These are phyloP conservation scores for Coleophoma eucalyptorum DNA, from an alignment of 2,329 filamentous ascomycete species.

Conservation along the genomic window DNA sequence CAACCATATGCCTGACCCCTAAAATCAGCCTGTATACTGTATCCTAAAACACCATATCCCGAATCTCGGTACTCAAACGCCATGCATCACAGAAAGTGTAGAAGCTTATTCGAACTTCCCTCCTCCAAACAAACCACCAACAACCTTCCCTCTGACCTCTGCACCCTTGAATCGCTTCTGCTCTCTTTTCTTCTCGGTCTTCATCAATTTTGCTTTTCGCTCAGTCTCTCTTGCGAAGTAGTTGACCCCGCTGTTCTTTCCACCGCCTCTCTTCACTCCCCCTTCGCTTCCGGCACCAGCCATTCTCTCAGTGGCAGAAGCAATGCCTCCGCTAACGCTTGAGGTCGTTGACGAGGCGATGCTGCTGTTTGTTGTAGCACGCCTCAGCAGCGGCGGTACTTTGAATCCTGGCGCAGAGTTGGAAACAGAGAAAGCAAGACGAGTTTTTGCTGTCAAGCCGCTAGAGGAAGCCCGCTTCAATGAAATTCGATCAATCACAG, in stretches of 20 bases:
- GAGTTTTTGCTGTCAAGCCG: constrained; percentile 29
- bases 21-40: too few species aligned
- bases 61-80: background rate
- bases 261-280: constrained; percentile 52
- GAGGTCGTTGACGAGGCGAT: constrained; percentile 27
- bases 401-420: constrained; percentile 49
- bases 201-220: constrained; percentile 47
- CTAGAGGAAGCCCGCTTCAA: constrained; percentile 55
- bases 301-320: constrained; percentile 23
- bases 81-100: background rate
- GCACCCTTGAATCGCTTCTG: constrained; percentile 54
- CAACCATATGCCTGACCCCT: too few species aligned
- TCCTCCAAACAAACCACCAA: constrained; percentile 54
- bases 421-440: constrained; percentile 53
- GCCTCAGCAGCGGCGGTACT: constrained; percentile 66
- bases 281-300: constrained; percentile 41
- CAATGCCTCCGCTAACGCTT: constrained; percentile 15
- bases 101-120: constrained; percentile 43
- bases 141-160: constrained; percentile 50
- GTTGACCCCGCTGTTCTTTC: constrained; percentile 57
- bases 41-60: background rate
- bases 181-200: constrained; percentile 55
- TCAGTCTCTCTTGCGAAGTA: constrained; percentile 58
- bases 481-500: constrained; percentile 70
- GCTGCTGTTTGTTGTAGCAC: constrained; percentile 64